phyloP scores from a whole-genome alignment of 768 basidiomycete species.

The Mycena chlorophos region DNA sequence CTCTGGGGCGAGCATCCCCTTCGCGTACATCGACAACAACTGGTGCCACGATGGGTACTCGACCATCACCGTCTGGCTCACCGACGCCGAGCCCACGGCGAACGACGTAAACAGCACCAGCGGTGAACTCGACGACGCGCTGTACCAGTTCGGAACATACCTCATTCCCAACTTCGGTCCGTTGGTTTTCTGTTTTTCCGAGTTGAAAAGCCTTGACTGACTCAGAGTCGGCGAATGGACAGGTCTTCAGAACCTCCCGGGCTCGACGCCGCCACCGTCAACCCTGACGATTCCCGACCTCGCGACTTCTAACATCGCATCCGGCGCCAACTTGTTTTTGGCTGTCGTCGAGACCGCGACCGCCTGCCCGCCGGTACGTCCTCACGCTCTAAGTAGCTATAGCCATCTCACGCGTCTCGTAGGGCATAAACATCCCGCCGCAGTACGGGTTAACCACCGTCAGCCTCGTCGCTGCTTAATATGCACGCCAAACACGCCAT shows the following conservation, averaged over 20 bases:
- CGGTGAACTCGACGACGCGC: constrained; percentile 17
- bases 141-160: constrained; percentile 8
- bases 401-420: background rate
- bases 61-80: constrained; percentile 22
- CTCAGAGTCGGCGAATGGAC: background rate
- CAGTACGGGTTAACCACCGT: constrained; percentile 22
- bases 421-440: constrained; percentile 17
- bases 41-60: constrained; percentile 27
- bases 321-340: constrained; percentile 19
- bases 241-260: constrained; percentile 7
- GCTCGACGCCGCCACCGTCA: constrained; percentile 13
- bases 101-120: constrained; percentile 19
- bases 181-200: background rate
- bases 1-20: constrained; percentile 11
- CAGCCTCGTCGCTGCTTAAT: constrained; percentile 3
- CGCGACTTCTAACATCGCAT: background rate
- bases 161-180: constrained; percentile 17
- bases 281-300: constrained; percentile 19
- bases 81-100: constrained; percentile 19
- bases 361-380: constrained; percentile 23
- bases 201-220: constrained; percentile 13
- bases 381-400: background rate
- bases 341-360: constrained; percentile 25
- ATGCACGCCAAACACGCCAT: no score
- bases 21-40: constrained; percentile 23